A percentile compares a stretch with the other conserved stretches of the same genome.
Evolutionary conservation across 768 basidiomycete species (phyloP).

Genomic region (Suillus spraguei): DNA sequence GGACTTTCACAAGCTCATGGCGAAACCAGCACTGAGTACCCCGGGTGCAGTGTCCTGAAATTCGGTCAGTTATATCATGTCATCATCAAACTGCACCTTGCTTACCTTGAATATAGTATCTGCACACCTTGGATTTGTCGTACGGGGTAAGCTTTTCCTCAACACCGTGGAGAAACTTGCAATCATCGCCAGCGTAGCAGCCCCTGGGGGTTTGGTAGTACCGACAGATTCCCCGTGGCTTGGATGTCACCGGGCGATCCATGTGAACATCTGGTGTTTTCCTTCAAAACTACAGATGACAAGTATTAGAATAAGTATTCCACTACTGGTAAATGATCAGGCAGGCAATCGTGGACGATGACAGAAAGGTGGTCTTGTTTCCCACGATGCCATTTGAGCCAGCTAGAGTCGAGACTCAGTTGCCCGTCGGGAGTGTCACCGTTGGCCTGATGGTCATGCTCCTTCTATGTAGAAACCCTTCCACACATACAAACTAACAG

Average conservation of each 20-base stretch:
- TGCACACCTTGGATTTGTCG: conserved; percentile 72
- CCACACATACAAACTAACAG: no score
- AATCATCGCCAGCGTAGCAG: conserved; percentile 66
- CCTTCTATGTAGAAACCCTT: no score
- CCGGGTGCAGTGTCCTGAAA: conserved; percentile 67
- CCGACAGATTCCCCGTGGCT: conserved; percentile 68
- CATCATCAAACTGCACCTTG: background rate
- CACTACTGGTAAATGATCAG: background rate
- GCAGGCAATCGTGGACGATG: conserved; percentile 1
- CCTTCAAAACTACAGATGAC: background rate
- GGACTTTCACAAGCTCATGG: conserved; percentile 42
- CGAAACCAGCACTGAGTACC: conserved; percentile 78
- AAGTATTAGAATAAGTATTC: background rate
- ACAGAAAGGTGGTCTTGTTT: background rate
- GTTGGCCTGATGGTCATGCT: no score
- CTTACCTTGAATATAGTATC: conserved; percentile 62
- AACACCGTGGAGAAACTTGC: conserved; percentile 78
- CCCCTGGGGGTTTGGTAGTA: conserved; percentile 67
- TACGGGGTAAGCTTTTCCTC: conserved; percentile 59
- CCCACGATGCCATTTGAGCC: background rate
- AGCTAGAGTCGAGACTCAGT: no score
- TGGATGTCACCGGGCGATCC: conserved; percentile 67
- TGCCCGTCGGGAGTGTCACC: no score
- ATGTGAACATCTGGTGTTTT: conserved; percentile 28
- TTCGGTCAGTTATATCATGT: conserved; percentile 5